phyloP scores from a whole-genome alignment of 768 basidiomycete genomes.

The Kwoniella newhampshirensis region DNA sequence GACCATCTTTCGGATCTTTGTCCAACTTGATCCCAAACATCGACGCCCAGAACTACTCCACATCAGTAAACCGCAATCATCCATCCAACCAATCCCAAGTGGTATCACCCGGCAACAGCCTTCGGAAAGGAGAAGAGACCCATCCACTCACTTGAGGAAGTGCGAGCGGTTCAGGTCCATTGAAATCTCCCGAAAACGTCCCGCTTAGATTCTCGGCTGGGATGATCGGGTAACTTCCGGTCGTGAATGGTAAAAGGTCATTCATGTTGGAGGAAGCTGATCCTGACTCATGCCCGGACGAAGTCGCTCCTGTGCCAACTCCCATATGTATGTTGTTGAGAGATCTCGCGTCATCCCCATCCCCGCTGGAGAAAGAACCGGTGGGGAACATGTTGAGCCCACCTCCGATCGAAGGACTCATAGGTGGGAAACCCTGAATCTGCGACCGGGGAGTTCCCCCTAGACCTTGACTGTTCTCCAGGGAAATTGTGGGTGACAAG shows the following conservation, averaged over 20 bases:
- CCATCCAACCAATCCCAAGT: too few species aligned
- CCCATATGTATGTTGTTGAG: background rate
- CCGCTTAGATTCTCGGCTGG: constrained; percentile 3
- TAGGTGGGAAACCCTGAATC: constrained; percentile 35
- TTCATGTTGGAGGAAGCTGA: background rate
- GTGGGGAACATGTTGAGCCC: background rate
- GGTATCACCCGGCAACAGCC: too few species aligned
- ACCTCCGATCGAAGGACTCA: background rate
- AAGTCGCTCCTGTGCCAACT: background rate
- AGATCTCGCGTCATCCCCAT: background rate
- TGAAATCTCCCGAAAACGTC: constrained; percentile 21
- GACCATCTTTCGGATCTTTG: constrained; percentile 3
- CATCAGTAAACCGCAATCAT: background rate
- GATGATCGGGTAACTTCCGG: background rate
- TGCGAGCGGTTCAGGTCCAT: constrained; percentile 24
- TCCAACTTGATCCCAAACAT: constrained; percentile 47
- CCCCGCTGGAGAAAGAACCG: background rate
- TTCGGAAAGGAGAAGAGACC: background rate
- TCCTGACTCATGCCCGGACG: background rate
- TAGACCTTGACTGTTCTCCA: background rate
- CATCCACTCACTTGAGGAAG: constrained; percentile 24
- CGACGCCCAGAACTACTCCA: constrained; percentile 36
- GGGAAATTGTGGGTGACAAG: background rate
- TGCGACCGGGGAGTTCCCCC: constrained; percentile 30
- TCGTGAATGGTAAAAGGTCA: background rate